Evolutionary conservation across 345 rosid species (phyloP).

Genomic region (Salix brachista): DNA sequence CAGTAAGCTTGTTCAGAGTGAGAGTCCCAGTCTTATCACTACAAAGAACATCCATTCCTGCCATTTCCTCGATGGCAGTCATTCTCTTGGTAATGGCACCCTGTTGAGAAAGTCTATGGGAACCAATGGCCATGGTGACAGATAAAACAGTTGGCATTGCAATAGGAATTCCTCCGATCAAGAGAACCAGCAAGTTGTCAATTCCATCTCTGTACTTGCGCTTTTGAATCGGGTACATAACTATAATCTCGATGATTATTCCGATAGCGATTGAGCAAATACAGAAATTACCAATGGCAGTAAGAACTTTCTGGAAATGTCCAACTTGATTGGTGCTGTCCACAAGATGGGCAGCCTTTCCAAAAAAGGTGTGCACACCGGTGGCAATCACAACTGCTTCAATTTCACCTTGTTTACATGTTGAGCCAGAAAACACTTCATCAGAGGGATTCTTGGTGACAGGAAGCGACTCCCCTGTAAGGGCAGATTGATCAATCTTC

Average conservation of each 20-base stretch:
- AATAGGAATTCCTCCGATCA: constrained; percentile 92
- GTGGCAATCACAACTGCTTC: constrained; percentile 91
- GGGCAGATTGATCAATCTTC: constrained; percentile 89
- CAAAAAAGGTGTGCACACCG: constrained; percentile 91
- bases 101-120: constrained; percentile 74
- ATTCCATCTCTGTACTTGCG: constrained; percentile 78
- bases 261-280: constrained; percentile 85
- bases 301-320: constrained; percentile 80
- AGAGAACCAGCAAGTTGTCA: constrained; percentile 75
- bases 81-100: constrained; percentile 95
- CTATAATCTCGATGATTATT: constrained; percentile 52
- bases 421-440: constrained; percentile 87
- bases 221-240: constrained; percentile 77
- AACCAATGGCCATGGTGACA: constrained; percentile 96
- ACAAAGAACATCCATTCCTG: constrained; percentile 92
- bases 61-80: constrained; percentile 98
- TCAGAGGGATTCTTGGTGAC: constrained; percentile 72
- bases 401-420: constrained; percentile 87
- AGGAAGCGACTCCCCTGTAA: constrained; percentile 91
- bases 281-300: constrained; percentile 91
- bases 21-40: constrained; percentile 92
- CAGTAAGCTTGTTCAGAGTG: constrained; percentile 74
- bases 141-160: constrained; percentile 94
- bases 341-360: constrained; percentile 95
- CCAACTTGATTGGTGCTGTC: constrained; percentile 87